These are phyloP conservation scores for Thermothielavioides terrestris DNA, from an alignment of 495 filamentous ascomycete species.

Conservation along the genomic window DNA sequence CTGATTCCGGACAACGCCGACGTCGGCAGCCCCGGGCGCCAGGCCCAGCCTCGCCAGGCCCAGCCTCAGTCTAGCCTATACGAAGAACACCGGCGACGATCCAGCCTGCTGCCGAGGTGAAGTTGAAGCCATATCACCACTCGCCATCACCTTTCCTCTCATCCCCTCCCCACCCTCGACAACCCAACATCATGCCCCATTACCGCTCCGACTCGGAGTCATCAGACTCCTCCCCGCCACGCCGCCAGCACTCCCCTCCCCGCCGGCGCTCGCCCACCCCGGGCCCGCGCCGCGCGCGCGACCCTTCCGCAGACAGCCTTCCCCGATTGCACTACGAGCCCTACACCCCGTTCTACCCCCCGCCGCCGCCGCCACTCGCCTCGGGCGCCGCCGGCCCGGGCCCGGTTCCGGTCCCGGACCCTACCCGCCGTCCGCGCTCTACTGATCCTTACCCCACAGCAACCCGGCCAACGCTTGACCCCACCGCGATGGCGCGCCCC, in stretches of 20 bases:
- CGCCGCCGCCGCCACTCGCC: too few species aligned
- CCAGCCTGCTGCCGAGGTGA: neutral
- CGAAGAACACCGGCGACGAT: neutral
- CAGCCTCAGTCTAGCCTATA: neutral
- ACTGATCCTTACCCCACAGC: neutral
- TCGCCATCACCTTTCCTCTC: neutral
- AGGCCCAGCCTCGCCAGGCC: slow-evolving; percentile 3
- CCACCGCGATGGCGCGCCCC: too few species aligned
- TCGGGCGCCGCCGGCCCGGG: neutral
- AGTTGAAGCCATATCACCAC: neutral
- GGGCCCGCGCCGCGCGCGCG: slow-evolving; percentile 1
- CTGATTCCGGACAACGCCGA: neutral
- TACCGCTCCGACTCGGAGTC: slow-evolving; percentile 4
- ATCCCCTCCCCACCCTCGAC: neutral
- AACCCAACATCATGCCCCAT: neutral
- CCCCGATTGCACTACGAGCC: slow-evolving; percentile 4
- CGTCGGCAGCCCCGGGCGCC: neutral
- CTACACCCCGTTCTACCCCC: slow-evolving; percentile 11
- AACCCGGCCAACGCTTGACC: neutral
- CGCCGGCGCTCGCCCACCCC: neutral
- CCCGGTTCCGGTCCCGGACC: neutral
- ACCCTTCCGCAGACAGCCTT: neutral
- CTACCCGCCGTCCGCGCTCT: neutral
- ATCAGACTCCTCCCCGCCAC: neutral
- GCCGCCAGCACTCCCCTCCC: slow-evolving; percentile 5